A percentile compares a stretch with the other conserved stretches of the same genome.
phyloP scores from a whole-genome alignment of 2,329 filamentous ascomycete species.

The Aspergillus candidus region DNA sequence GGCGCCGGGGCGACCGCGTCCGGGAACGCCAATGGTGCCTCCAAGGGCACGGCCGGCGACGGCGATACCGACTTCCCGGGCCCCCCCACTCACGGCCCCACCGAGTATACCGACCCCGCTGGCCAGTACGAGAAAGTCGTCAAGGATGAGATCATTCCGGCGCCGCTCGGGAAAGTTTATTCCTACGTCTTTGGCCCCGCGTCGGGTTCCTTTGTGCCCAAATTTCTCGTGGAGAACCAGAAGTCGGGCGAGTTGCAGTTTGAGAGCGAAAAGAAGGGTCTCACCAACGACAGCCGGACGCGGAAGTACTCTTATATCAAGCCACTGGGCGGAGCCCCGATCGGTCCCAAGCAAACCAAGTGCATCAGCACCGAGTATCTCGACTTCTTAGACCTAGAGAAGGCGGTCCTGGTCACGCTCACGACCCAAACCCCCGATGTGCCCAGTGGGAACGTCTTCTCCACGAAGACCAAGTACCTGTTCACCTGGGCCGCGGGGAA shows the following conservation, averaged over 20 bases:
- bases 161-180: constrained; percentile 88
- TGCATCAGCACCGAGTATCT: constrained; percentile 81
- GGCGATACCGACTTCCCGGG: constrained; percentile 66
- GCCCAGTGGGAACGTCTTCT: constrained; percentile 85
- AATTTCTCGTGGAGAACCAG: constrained; percentile 79
- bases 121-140: constrained; percentile 79
- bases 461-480: constrained; percentile 89
- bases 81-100: constrained; percentile 71
- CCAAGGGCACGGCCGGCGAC: constrained; percentile 40
- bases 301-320: constrained; percentile 86
- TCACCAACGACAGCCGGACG: constrained; percentile 67
- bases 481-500: constrained; percentile 88
- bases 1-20: constrained; percentile 34
- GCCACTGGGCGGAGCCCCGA: constrained; percentile 65
- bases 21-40: constrained; percentile 26
- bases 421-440: constrained; percentile 91
- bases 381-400: constrained; percentile 82
- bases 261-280: constrained; percentile 71
- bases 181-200: constrained; percentile 76
- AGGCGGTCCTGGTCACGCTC: constrained; percentile 73
- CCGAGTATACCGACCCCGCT: constrained; percentile 72
- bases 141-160: constrained; percentile 78
- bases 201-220: constrained; percentile 75
- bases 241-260: constrained; percentile 84
- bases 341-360: constrained; percentile 91